These are phyloP conservation scores for Morella rubra DNA, from an alignment of 306 rosid genomes.

Conservation along the genomic window DNA sequence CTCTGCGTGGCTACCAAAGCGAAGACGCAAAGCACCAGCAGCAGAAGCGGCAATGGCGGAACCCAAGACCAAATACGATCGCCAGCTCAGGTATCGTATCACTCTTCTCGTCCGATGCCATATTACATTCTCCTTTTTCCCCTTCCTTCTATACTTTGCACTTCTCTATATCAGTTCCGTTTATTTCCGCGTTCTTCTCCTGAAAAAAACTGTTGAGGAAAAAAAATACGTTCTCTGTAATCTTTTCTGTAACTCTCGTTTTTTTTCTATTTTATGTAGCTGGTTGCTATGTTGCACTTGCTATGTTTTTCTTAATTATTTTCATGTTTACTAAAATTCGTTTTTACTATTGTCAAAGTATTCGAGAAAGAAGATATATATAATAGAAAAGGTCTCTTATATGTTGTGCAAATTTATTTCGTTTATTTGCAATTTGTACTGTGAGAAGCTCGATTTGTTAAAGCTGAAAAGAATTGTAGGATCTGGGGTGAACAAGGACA, in stretches of 20 bases:
- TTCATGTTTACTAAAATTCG: not conserved
- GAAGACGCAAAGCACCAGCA: not conserved
- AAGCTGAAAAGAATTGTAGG: slow-evolving; percentile 41
- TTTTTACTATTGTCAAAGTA: not conserved
- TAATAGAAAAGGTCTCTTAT: not conserved
- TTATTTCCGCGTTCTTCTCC: not conserved
- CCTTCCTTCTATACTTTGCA: not conserved
- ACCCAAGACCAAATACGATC: slow-evolving; percentile 77
- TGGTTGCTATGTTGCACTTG: not conserved
- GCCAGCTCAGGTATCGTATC: slow-evolving; percentile 68
- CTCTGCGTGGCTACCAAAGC: slow-evolving; percentile 33
- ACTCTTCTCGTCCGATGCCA: slow-evolving; percentile 4
- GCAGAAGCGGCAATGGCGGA: slow-evolving; percentile 58
- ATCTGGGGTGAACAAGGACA: slow-evolving; percentile 92
- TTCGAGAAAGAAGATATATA: not conserved
- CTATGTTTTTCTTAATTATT: not conserved
- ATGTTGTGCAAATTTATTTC: not conserved
- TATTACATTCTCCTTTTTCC: not conserved
- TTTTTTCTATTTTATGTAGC: not conserved
- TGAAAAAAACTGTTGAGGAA: not conserved
- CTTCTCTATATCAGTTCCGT: not conserved
- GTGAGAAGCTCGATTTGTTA: not conserved
- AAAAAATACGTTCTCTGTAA: not conserved
- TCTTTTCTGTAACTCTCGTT: not conserved
- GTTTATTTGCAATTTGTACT: not conserved